Base-by-base conservation (phyloP, 352 stramenopile species). In the Phytophthora fragariae region DNA sequence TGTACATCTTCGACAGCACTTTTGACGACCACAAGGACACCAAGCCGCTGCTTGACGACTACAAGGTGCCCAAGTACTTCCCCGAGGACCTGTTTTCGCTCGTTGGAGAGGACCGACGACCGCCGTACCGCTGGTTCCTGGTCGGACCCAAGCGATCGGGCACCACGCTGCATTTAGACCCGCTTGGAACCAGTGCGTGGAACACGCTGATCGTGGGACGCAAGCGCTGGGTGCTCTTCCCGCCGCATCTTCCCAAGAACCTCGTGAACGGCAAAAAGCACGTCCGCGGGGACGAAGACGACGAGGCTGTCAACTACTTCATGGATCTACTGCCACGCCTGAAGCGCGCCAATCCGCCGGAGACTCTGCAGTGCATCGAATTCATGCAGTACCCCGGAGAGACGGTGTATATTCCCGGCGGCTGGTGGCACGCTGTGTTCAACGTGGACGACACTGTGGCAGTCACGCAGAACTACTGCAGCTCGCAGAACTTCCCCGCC, bases 1-100 rank as follows among this genome's bases (percentile, higher is more conserved):
- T 99, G 29, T 99, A 99, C 80, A 89, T 99, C n/a, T 99, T 99
- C 70, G 97, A 99, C 90, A 97, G 94, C 75, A 92, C 87, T 2
- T 99, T 99, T 73, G 92, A 95, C 81, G 70, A 92, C 80, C 73
- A 96, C 70, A 70, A 83, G 44, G 87, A 92, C 55, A 95, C 88
- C 31, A 94, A 95, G 60, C 79, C 82, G 39, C 73, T 95, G 46
- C 73, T 95, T 2, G 68, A 77, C 3, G 91, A 96, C 70, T 97
- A 96, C 74, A 80, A 74, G 0, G 87, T 96, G 24, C 90, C 90
- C 1, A 79, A 79, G 33, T 97, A 97, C 69, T 95, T 97, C 49
- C 73, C 78, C 0, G 84, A 95, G 52, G 89, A 96, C 53, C 85
- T 98, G 8, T 94, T 98, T 62, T 87, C 91, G 53, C 73, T 92